Conservation (phyloP, 2,329 filamentous ascomycete species). For the Didymosphaeria variabile region DNA sequence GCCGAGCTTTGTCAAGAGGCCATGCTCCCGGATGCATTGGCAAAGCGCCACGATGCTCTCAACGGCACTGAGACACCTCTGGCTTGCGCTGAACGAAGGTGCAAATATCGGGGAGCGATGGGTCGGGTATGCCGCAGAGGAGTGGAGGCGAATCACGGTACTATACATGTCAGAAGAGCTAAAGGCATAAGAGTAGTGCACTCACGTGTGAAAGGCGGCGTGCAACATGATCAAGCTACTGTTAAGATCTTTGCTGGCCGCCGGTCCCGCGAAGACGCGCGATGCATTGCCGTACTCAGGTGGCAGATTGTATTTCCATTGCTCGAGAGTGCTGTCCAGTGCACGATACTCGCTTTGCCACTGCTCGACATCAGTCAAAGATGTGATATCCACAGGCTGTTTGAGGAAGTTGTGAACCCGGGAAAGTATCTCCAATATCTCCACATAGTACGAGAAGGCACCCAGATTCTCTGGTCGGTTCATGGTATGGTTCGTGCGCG, state of each 20-base stretch:
- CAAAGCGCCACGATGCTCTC: constrained; percentile 74
- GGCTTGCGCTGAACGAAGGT: constrained; percentile 84
- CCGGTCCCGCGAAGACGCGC: constrained; percentile 71
- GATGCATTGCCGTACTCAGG: constrained; percentile 85
- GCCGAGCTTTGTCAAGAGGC: constrained; percentile 80
- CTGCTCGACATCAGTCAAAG: constrained; percentile 82
- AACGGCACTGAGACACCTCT: constrained; percentile 83
- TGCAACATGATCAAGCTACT: constrained; percentile 92
- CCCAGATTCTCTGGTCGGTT: constrained; percentile 83
- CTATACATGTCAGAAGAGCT: constrained; percentile 48
- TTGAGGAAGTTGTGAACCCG: constrained; percentile 90
- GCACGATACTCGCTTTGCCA: constrained; percentile 90
- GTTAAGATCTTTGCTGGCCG: constrained; percentile 74
- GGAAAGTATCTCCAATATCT: constrained; percentile 86
- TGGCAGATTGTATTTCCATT: constrained; percentile 86
- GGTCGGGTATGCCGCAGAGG: constrained; percentile 90
- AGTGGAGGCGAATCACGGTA: constrained; percentile 88
- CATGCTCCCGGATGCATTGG: constrained; percentile 77
- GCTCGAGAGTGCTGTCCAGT: constrained; percentile 79
- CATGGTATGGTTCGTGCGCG: constrained; percentile 67
- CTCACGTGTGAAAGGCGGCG: constrained; percentile 83
- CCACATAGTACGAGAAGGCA: constrained; percentile 88
- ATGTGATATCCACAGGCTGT: constrained; percentile 86
- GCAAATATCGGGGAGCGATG: constrained; percentile 89
- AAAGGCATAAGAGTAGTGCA: constrained; percentile 29